These are phyloP conservation scores for Fraxinus platypoda DNA, from an alignment of 305 asterid species.

Conservation along the genomic window DNA sequence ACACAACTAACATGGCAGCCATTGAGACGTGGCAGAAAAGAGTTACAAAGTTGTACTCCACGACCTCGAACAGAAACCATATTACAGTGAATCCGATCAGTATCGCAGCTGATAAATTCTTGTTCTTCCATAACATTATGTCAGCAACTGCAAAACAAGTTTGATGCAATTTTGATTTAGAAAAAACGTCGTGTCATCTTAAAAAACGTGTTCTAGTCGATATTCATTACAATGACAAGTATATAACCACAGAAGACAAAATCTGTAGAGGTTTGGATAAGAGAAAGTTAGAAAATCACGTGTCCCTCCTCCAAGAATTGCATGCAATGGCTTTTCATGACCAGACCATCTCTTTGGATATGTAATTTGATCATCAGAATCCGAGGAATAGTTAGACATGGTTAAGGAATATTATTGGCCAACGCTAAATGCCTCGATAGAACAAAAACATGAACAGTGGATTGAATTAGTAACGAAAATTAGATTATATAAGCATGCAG, in stretches of 20 bases:
- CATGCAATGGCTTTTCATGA: slow-evolving; percentile 54
- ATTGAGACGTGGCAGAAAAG: slow-evolving; percentile 59
- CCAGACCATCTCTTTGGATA: slow-evolving; percentile 44
- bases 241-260: neutral
- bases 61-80: slow-evolving; percentile 82
- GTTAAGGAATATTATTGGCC: neutral
- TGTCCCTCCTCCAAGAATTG: slow-evolving; percentile 69
- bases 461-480: neutral
- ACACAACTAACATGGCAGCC: slow-evolving; percentile 45
- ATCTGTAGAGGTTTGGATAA: neutral
- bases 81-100: slow-evolving; percentile 53
- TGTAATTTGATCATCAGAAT: neutral
- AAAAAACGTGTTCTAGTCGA: neutral
- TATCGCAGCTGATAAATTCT: slow-evolving; percentile 63
- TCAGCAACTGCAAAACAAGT: slow-evolving; percentile 61
- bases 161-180: neutral
- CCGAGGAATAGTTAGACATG: slow-evolving; percentile 64
- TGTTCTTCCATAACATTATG: slow-evolving; percentile 68
- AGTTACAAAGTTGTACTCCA: slow-evolving; percentile 65
- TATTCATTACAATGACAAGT: neutral
- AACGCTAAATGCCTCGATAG: neutral
- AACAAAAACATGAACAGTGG: neutral
- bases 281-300: slow-evolving; percentile 31
- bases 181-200: neutral
- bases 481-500: slow-evolving; percentile 24